phyloP scores from a whole-genome alignment of 805 yeast species.

The Yamadazyma sp. region DNA sequence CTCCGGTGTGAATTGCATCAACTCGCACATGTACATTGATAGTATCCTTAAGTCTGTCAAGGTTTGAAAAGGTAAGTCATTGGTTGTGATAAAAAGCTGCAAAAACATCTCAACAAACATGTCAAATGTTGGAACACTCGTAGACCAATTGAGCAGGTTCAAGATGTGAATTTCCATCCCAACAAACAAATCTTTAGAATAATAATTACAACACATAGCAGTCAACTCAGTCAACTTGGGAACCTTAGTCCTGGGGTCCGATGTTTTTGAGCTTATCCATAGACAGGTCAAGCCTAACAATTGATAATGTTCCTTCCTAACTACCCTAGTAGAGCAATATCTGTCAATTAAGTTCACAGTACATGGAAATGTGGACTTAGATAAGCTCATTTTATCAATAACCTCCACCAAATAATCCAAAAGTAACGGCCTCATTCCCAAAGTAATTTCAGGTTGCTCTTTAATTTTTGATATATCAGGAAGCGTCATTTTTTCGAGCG shows the following conservation, averaged over 20 bases:
- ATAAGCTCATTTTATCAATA: conserved; percentile 38
- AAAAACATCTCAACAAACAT: conserved; percentile 59
- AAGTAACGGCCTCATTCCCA: conserved; percentile 44
- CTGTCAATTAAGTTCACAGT: conserved; percentile 47
- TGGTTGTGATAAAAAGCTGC: conserved; percentile 33
- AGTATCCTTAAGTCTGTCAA: conserved; percentile 52
- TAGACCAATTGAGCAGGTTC: conserved; percentile 62
- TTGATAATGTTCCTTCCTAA: conserved; percentile 46
- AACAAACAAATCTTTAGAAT: conserved; percentile 54
- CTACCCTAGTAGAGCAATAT: conserved; percentile 45
- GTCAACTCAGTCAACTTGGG: conserved; percentile 53
- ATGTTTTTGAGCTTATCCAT: conserved; percentile 47
- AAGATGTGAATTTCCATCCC: conserved; percentile 71
- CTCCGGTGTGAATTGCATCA: conserved; percentile 61
- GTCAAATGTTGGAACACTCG: conserved; percentile 63
- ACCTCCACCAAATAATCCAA: conserved; percentile 47
- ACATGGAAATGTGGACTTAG: conserved; percentile 42
- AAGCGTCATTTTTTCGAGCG: conserved; percentile 27
- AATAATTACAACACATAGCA: conserved; percentile 58
- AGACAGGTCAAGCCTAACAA: conserved; percentile 44
- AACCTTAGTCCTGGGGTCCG: conserved; percentile 57
- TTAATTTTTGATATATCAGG: conserved; percentile 39
- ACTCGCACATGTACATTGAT: conserved; percentile 63
- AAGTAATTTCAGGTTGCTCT: conserved; percentile 47
- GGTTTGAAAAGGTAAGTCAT: conserved; percentile 25